Conservation (phyloP, 805 yeast genomes). For the Kodamaea laetipori region DNA sequence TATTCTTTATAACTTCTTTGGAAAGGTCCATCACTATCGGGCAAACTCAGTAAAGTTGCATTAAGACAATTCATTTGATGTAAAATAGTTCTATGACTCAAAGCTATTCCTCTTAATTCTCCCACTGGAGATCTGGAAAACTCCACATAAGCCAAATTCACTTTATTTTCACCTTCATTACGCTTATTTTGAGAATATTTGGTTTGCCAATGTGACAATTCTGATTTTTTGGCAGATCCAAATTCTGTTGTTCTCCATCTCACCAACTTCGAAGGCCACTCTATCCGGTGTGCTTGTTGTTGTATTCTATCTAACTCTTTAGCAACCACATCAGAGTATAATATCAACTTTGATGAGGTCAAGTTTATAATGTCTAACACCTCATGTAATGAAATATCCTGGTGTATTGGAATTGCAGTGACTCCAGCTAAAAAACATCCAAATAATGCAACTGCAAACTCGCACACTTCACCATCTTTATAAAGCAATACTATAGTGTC, state of each 20-base stretch:
- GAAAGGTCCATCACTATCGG: conserved; percentile 57
- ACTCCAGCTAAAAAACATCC: conserved; percentile 94
- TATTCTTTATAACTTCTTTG: conserved; percentile 39
- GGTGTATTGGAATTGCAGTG: conserved; percentile 90
- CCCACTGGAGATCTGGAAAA: conserved; percentile 89
- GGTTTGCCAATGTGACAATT: conserved; percentile 28
- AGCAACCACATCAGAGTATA: conserved; percentile 78
- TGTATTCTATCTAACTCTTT: conserved; percentile 71
- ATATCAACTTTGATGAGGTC: conserved; percentile 75
- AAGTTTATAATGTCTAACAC: conserved; percentile 68
- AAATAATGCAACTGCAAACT: conserved; percentile 80
- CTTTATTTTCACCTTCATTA: conserved; percentile 13
- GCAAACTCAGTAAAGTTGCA: conserved; percentile 65
- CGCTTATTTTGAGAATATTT: conserved; percentile 10
- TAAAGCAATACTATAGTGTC: conserved; percentile 85
- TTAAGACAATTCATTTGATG: conserved; percentile 84
- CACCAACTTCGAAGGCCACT: conserved; percentile 73
- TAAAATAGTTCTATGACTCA: conserved; percentile 83
- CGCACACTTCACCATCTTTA: conserved; percentile 80
- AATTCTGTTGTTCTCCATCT: conserved; percentile 87
- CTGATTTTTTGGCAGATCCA: conserved; percentile 56
- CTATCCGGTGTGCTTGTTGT: conserved; percentile 41
- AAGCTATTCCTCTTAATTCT: conserved; percentile 88
- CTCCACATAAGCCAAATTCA: conserved; percentile 88
- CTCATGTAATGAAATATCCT: conserved; percentile 68